Evolutionary conservation across 2,329 filamentous ascomycete species (phyloP), one percentile per base, ranked within the genome.

Genomic region (Beauveria pseudobassiana): DNA sequence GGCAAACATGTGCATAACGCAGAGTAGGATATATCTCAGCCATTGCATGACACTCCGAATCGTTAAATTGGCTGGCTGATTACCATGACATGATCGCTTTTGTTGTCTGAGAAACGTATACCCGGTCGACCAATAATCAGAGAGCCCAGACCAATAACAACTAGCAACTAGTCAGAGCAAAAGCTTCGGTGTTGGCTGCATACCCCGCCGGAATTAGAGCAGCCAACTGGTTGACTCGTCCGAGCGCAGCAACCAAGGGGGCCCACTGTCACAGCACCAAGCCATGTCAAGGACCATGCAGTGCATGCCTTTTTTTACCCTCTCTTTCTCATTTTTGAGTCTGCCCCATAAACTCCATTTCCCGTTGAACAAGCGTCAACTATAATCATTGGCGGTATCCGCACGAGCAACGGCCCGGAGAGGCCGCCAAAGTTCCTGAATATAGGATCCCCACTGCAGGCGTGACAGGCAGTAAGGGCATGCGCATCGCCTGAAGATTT

Each of bases 371-470:
- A 58, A 40, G 38, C 24, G 30, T 38, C 30, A 40, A 24, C 38
- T 24, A 26, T 40, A 24, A 49, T 38, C 20, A 34, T 9, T 45
- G 40, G 9, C 30, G 3, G 34, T 62, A 49, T 48, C 20, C 40
- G 54, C 48, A 30, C 49, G 24, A 58, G n/a, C 50, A 62, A 59
- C 54, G 53, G 58, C 40, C 53, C 52, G 49, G 52, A 8, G 10
- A 57, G 55, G 46, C 51, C 40, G 60, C n/a, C 49, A 54, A 26
- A 34, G 26, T 42, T 42, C 22, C 51, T 26, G 54, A 30, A 40
- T 38, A 43, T 52, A 38, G 45, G n/a, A 22, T 16, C 48, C 18
- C 34, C 56, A 55, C 52, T 16, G 55, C 24, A 38, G 52, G 34
- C 53, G 38, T 62, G 24, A 56, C 16, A 43, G 34, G 14, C 45